Percentiles rank a stretch among this genome's conserved stretches.
These are phyloP conservation scores for Penstemon davidsonii DNA, from an alignment of 257 asterid species.

Conservation along the genomic window DNA sequence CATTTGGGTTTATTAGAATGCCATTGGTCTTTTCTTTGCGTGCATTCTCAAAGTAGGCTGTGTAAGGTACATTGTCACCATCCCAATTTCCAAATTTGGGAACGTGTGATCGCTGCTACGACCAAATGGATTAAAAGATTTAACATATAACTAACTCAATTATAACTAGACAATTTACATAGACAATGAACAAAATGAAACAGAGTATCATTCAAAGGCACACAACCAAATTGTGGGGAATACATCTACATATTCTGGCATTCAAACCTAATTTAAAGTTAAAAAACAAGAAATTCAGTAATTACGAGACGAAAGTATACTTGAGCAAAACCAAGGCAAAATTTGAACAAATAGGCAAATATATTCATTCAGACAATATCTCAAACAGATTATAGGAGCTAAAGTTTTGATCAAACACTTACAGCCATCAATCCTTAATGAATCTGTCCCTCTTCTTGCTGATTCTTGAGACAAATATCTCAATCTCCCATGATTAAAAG, in stretches of 20 bases:
- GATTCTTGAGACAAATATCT: conserved; percentile 4
- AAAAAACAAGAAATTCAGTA: background rate
- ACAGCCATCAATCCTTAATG: conserved; percentile 45
- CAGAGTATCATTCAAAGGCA: background rate
- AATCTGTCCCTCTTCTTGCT: background rate
- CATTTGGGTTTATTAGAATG: conserved; percentile 65
- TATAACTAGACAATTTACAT: too few species aligned
- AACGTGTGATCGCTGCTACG: conserved; percentile 57
- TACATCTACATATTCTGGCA: too few species aligned
- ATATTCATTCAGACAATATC: background rate
- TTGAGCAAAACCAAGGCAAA: background rate
- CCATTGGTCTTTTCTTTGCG: conserved; percentile 54
- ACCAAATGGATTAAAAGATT: background rate
- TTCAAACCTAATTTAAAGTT: background rate
- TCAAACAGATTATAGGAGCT: background rate
- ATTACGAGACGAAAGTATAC: background rate
- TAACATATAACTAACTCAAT: background rate
- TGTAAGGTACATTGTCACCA: conserved; percentile 66
- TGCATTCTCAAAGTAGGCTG: conserved; percentile 72
- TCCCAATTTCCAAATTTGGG: conserved; percentile 86
- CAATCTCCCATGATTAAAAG: background rate
- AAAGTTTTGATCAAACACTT: conserved; percentile 34
- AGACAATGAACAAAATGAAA: too few species aligned
- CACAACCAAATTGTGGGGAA: too few species aligned
- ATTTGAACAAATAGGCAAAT: background rate